Evolutionary conservation across 1,139 yeast species (phyloP), one percentile per base, ranked within the genome.

Genomic region (Kodamaea fungicola): DNA sequence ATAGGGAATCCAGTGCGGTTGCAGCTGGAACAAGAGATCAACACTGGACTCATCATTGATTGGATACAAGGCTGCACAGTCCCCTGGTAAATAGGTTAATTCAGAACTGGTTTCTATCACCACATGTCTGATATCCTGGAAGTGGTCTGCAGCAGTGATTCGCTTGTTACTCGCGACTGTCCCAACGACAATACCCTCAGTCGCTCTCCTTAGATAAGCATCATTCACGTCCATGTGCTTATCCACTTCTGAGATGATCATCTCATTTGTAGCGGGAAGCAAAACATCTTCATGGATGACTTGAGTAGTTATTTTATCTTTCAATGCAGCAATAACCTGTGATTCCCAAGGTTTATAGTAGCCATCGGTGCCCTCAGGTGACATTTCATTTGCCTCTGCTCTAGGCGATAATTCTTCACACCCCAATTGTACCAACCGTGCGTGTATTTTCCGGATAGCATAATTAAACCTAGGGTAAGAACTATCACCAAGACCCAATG

Each of bases 401-500:
- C 97, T 67, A 6, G 75, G 73, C 37, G 83, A 71, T 12, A 88
- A 61, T 50, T 84, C 95, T 1, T 49, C 47, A 4, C 94, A 96
- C 0, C 98, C 98, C 13, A 94, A 64, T 59, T 90, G 97, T 22
- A 68, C 51, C 29, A 92, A 55, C 42, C 99, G 70, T 8, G 80
- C 73, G 52, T 90, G 96, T 12, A 94, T 58, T 55, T 92, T 90
- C 43, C 83, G 76, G 27, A 85, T 76, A 8, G 96, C 96, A 71
- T 82, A 82, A 59, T 92, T 92, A 62, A 78, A 90, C 48, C 83
- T 76, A 3, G 95, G 84, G 54, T 92, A 92, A 2, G 95, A 83
- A 0, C 96, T 83, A 56, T 92, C 97, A n/a, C 99, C 99, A 2
- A 94, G 64, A 0, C 98, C 99, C 55, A 92, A 82, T 2, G 89